Evolutionary conservation across 73 alveolate genomes (phyloP).

Genomic region (Paramecium bursaria): DNA sequence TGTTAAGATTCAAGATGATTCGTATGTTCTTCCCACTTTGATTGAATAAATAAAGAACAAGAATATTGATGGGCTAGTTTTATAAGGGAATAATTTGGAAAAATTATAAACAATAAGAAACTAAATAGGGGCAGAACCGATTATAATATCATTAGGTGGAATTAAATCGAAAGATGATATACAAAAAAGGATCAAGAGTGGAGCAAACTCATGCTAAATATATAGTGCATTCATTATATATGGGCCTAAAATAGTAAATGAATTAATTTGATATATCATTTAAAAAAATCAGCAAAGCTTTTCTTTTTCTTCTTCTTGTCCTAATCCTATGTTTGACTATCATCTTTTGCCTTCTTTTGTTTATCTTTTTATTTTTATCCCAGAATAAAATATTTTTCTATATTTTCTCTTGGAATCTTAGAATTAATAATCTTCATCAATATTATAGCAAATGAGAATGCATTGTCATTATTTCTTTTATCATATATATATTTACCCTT

Average conservation of each 20-base stretch:
- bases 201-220: constrained; percentile 13
- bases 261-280: too few relatives aligned
- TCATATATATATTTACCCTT: too few relatives aligned
- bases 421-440: too few relatives aligned
- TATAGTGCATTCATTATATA: not conserved
- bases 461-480: too few relatives aligned
- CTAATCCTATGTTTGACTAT: too few relatives aligned
- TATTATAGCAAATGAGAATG: too few relatives aligned
- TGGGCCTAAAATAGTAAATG: not conserved
- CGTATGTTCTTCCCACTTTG: not conserved
- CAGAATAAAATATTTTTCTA: too few relatives aligned
- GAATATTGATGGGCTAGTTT: constrained; percentile 18
- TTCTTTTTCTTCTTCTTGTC: too few relatives aligned
- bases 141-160: constrained; percentile 20
- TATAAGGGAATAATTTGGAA: not conserved
- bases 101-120: not conserved
- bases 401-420: too few relatives aligned
- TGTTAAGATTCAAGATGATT: not conserved
- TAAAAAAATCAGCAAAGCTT: too few relatives aligned
- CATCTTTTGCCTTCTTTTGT: too few relatives aligned
- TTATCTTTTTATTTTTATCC: too few relatives aligned
- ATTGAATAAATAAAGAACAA: not conserved
- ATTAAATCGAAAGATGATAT: not conserved
- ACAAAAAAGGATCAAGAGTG: not conserved
- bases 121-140: not conserved